Evolutionary conservation across 257 asterid genomes (phyloP), one percentile per base, ranked within the genome.

Genomic region (Thymus quinquecostatus): DNA sequence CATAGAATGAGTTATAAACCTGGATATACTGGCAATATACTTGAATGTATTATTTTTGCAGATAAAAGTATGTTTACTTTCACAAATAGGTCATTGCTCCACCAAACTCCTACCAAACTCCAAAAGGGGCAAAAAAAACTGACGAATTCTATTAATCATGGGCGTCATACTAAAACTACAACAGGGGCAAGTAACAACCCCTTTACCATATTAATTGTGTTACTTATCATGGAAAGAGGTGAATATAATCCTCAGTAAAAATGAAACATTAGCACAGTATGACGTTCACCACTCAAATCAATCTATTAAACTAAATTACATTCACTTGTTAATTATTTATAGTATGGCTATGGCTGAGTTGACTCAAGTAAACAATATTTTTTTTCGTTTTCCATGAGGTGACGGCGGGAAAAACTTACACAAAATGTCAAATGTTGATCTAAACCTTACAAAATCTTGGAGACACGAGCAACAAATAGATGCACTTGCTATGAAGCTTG

Each of bases 111-210:
- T 29, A 55, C 4, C n/a, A 33, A 13, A 13, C 62, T 72, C 65
- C 64, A 64, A 32, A n/a, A 0, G 2, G 21, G 21, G 21, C 21
- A 21, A 21, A 21, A 21, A 21, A 21, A 21, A 21, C 21, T 21
- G 21, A 21, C 21, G 21, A 21, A 21, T 21, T 21, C 64, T 10
- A 3, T 34, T 38, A 11, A 7, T 38, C 48, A 32, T 32, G 21
- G 65, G 28, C 59, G 64, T 32, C 50, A 34, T 53, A 63, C 8
- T 36, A n/a, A 64, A 6, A 30, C 64, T 64, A 66, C 65, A 73
- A 21, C 21, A 44, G 4, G 8, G 21, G 45, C 30, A 59, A 14
- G 54, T 36, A 36, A 57, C 41, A 66, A 29, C 59, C 8, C 60
- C 53, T 13, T 1, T 14, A 45, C 66, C 7, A 10, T 38, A 65